A percentile compares a stretch with the other conserved stretches of the same genome.
phyloP scores from a whole-genome alignment of 2,329 filamentous ascomycete genomes.

The Acephala macrosclerotiorum region DNA sequence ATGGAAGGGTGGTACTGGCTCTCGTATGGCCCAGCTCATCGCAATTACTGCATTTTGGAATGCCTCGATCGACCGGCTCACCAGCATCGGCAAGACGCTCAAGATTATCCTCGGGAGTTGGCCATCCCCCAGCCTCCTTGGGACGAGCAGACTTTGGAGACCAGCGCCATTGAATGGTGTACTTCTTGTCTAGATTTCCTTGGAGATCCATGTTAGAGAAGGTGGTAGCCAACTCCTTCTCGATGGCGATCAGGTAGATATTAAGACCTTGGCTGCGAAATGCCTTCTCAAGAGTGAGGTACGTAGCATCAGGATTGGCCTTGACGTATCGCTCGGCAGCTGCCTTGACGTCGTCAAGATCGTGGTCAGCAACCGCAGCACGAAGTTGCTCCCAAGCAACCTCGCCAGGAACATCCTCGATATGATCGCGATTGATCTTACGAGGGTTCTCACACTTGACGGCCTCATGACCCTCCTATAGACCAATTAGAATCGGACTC shows the following conservation, averaged over 20 bases:
- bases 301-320: constrained; percentile 62
- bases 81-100: constrained; percentile 71
- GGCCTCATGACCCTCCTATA: constrained; percentile 60
- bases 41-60: constrained; percentile 59
- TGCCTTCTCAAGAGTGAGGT: constrained; percentile 65
- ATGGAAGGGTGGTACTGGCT: no score
- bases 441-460: constrained; percentile 65
- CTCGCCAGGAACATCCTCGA: constrained; percentile 59
- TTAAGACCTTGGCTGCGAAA: constrained; percentile 62
- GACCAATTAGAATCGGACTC: no score
- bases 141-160: constrained; percentile 63
- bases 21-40: constrained; percentile 26
- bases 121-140: constrained; percentile 67
- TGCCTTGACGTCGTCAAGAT: constrained; percentile 69
- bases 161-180: constrained; percentile 68
- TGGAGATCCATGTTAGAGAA: constrained; percentile 78
- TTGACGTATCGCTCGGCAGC: constrained; percentile 68
- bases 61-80: constrained; percentile 64
- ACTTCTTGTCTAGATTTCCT: constrained; percentile 71
- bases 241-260: constrained; percentile 68
- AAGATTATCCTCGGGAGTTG: constrained; percentile 65
- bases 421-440: constrained; percentile 60
- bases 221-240: constrained; percentile 62
- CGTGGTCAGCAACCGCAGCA: constrained; percentile 58
- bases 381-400: constrained; percentile 65